Percentiles rank a stretch among this genome's conserved stretches.
Evolutionary conservation across 108 stramenopile genomes (phyloP).

Genomic region (Skeletonema marinoi): DNA sequence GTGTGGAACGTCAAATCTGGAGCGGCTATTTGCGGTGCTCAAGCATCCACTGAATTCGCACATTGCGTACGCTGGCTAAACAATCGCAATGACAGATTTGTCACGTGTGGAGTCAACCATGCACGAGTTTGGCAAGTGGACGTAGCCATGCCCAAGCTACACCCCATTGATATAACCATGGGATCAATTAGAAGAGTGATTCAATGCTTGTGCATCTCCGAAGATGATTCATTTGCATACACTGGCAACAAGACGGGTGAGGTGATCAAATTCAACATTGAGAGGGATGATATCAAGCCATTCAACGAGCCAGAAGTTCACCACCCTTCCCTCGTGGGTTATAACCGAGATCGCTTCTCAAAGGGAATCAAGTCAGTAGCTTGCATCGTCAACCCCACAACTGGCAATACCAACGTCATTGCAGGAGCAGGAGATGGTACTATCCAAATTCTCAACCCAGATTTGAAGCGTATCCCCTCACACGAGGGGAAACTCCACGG

Average conservation of each 20-base stretch:
- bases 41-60: constrained; percentile 70
- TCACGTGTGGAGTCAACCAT: constrained; percentile 80
- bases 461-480: constrained; percentile 58
- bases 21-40: constrained; percentile 73
- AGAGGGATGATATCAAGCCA: constrained; percentile 75
- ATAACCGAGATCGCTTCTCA: constrained; percentile 64
- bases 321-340: constrained; percentile 56
- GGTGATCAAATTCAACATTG: constrained; percentile 77
- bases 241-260: constrained; percentile 87
- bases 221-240: constrained; percentile 77
- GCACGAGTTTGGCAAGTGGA: constrained; percentile 83
- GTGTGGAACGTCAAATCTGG: constrained; percentile 81
- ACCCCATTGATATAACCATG: constrained; percentile 81
- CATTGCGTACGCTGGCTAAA: constrained; percentile 76
- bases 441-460: constrained; percentile 62
- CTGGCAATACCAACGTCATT: constrained; percentile 81
- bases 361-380: constrained; percentile 67
- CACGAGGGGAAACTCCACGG: constrained; percentile 68
- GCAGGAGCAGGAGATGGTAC: constrained; percentile 86
- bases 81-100: constrained; percentile 79
- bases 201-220: constrained; percentile 73
- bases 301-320: constrained; percentile 75
- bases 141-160: constrained; percentile 73
- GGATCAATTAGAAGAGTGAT: constrained; percentile 75
- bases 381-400: constrained; percentile 72